Evolutionary conservation across 202 grass and related monocot species (phyloP).

Genomic region (Zoysia matrella): DNA sequence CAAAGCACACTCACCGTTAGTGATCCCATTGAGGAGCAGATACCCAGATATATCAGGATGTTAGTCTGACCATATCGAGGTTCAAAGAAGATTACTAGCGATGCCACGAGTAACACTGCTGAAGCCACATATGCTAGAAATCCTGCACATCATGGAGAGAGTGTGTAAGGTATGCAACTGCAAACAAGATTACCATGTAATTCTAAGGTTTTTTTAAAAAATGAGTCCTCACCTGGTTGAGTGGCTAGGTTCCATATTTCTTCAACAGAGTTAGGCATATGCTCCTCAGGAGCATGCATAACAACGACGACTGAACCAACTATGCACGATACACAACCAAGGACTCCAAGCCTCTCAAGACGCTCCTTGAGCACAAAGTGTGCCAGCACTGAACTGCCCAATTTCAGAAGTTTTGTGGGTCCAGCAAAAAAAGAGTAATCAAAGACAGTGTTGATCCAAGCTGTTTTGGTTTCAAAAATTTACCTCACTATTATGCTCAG

Average conservation of each 20-base stretch:
- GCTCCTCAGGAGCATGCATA: conserved; percentile 87
- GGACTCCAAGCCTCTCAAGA: conserved; percentile 73
- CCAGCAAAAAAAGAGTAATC: conserved; percentile 5
- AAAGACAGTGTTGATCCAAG: background rate
- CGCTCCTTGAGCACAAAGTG: conserved; percentile 90
- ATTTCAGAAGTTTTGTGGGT: conserved; percentile 28
- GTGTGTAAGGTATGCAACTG: conserved; percentile 6
- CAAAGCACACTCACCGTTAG: conserved; percentile 69
- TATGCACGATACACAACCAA: conserved; percentile 92
- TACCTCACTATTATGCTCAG: conserved; percentile 96
- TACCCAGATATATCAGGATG: conserved; percentile 91
- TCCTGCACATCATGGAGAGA: conserved; percentile 53
- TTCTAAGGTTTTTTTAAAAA: too few relatives aligned
- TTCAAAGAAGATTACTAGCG: conserved; percentile 75
- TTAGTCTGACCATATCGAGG: conserved; percentile 86
- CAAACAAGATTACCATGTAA: background rate
- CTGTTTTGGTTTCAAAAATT: background rate
- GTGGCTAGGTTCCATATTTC: conserved; percentile 94
- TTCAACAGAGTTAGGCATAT: conserved; percentile 71
- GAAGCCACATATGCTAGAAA: conserved; percentile 74
- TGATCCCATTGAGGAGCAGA: conserved; percentile 95
- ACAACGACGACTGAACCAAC: conserved; percentile 93
- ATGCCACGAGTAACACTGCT: conserved; percentile 63
- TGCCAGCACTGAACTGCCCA: conserved; percentile 72
- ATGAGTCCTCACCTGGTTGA: conserved; percentile 63